Base-by-base conservation (phyloP, 345 rosid genomes). In the Populus simonii region DNA sequence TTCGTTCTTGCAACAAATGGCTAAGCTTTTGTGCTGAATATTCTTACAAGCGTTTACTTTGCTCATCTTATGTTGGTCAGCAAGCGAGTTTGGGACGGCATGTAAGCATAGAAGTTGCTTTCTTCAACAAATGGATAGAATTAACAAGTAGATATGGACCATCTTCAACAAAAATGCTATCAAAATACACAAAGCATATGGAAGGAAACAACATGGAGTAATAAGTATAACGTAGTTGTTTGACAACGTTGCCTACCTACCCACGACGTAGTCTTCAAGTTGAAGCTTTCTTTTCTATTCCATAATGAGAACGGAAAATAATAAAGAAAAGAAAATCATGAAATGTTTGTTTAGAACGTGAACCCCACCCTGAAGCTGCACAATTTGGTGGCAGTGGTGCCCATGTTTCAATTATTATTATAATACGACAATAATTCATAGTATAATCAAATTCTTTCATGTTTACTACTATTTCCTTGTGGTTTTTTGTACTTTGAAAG, bases 341-440 rank as follows among this genome's bases (percentile, higher is more conserved):
- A 23, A 39, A 35, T 7, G 41, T 12, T 65, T 66, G 66, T 15
- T 29, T 10, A 25, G 53, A 73, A 66, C 66, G 77, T 78, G 73
- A 71, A 62, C 79, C 72, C 85, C 70, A 83, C 81, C 16, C 51
- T 47, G 51, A 47, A 13, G 85, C 71, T 68, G 3, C 16, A 65
- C 27, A 71, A 29, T 62, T 47, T 62, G 63, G 63, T 59, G 12
- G 31, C 38, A 70, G 59, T 74, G 77, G 69, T 66, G 47, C n/a
- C 55, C 70, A 74, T 27, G 75, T 31, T 7, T 22, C 71, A 68
- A 68, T 35, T 36, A 63, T 43, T 63, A 53, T 17, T 5, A 5
- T 41, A 39, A 8, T 47, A 25, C 18, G 17, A 1, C 20, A 38
- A 62, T 61, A 12, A 23, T 8, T 0, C 12, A 20, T 18, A 33